Evolutionary conservation across 345 rosid genomes (phyloP), one percentile per base, ranked within the genome.

Genomic region (Salix caprea): DNA sequence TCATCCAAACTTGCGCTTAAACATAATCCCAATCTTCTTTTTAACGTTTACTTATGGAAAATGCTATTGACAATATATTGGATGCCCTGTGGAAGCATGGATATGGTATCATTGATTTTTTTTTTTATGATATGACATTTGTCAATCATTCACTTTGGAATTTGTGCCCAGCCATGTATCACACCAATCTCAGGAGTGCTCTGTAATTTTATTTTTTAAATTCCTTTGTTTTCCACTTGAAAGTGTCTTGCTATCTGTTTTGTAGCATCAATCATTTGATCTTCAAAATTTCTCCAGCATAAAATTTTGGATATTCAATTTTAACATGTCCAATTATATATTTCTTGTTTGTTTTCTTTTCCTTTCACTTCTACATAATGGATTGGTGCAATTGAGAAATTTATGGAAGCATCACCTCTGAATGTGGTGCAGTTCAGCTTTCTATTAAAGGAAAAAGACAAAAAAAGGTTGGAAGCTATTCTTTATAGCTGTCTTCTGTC

Each of bases 31-130:
- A 19, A 18, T 46, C 48, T n/a, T 48, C 16, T 15, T 36, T 13
- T 48, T 69, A 68, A 65, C 58, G 66, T 66, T 61, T 60, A n/a
- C 68, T 13, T 28, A 14, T 21, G 39, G 75, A 58, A 64, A 64
- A 28, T 76, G 34, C 42, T 37, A 0, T 15, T 34, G 19, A 21
- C 32, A 36, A 4, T 42, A 24, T 60, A 32, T 61, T 75, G 62
- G 73, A 67, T 71, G 65, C 21, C 36, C 14, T 66, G 9, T n/a
- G 0, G 40, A 15, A 67, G 65, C 52, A 23, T 67, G 50, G 16
- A 15, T 34, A 34, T 66, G 24, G 1, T 58, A 6, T 36, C 14
- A 30, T 68, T 10, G 18, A n/a, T 40, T 34, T 32, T 56, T 32
- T 32, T 34, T 37, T 68, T 28, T 23, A 4, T 39, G 1, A 42